A percentile compares a stretch with the other conserved stretches of the same genome.
phyloP scores from a whole-genome alignment of 192 early-diverging fungal genomes.

The Backusella parvicylindrica region DNA sequence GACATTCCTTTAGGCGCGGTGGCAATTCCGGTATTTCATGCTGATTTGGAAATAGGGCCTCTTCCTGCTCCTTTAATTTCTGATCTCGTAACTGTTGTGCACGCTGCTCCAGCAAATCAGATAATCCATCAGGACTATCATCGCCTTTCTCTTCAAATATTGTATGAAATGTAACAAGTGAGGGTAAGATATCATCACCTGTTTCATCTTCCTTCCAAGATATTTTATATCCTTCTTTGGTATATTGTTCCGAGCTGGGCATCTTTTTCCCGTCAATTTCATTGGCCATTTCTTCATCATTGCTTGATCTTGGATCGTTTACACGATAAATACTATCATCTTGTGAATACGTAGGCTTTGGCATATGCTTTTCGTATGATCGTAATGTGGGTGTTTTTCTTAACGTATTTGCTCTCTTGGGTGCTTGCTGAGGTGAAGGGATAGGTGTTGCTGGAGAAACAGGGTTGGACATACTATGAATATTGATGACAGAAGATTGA shows the following conservation, averaged over 20 bases:
- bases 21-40: not conserved
- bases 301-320: not conserved
- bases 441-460: not conserved
- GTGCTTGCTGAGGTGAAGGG: not conserved
- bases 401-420: constrained; percentile 3
- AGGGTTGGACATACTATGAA: not conserved
- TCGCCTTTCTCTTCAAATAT: constrained; percentile 33
- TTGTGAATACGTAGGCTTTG: constrained; percentile 16
- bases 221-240: constrained; percentile 22
- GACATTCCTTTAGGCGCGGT: constrained; percentile 20
- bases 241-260: not conserved
- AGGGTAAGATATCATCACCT: constrained; percentile 27
- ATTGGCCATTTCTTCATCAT: not conserved
- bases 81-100: constrained; percentile 19
- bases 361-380: constrained; percentile 24
- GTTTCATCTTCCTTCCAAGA: constrained; percentile 33
- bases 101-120: constrained; percentile 30
- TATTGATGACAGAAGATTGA: not conserved
- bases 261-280: too few species aligned
- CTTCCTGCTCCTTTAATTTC: constrained; percentile 8
- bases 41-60: not conserved
- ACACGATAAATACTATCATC: constrained; percentile 27
- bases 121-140: constrained; percentile 26
- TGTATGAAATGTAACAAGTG: constrained; percentile 26
- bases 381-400: constrained; percentile 16